A percentile compares a stretch with the other conserved stretches of the same genome.
phyloP scores from a whole-genome alignment of 1,139 yeast species.

The Pichia sp. region DNA sequence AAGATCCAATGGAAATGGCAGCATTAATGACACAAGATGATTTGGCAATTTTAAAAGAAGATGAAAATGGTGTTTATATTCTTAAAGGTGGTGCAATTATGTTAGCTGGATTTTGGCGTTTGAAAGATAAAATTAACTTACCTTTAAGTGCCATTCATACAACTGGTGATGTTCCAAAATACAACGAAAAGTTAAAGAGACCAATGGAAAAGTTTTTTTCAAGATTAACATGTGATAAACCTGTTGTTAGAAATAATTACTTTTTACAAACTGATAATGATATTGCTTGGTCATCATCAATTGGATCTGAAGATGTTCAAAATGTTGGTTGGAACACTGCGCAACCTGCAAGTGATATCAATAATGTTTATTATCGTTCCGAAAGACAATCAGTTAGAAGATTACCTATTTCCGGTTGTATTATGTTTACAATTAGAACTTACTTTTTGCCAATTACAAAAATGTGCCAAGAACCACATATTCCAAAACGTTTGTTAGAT shows the following conservation, averaged over 20 bases:
- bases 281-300: constrained; percentile 58
- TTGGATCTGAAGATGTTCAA: constrained; percentile 48
- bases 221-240: constrained; percentile 46
- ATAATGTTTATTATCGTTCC: constrained; percentile 49
- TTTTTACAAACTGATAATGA: constrained; percentile 58
- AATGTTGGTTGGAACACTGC: constrained; percentile 61
- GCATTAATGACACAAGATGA: constrained; percentile 62
- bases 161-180: constrained; percentile 62
- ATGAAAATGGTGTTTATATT: constrained; percentile 47
- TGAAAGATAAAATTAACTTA: constrained; percentile 47
- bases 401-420: constrained; percentile 52
- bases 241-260: constrained; percentile 61
- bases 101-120: constrained; percentile 61
- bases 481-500: constrained; percentile 52
- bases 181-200: constrained; percentile 46
- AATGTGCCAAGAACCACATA: constrained; percentile 50
- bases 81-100: constrained; percentile 56
- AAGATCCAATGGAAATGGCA: constrained; percentile 55
- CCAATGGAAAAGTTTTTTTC: constrained; percentile 64
- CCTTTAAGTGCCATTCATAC: constrained; percentile 56
- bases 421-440: constrained; percentile 57
- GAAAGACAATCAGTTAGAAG: constrained; percentile 67
- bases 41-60: constrained; percentile 58
- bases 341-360: constrained; percentile 38
- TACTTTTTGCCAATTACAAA: constrained; percentile 52